Evolutionary conservation across 495 filamentous ascomycete genomes (phyloP).

Genomic region (Hamigera avellanea): DNA sequence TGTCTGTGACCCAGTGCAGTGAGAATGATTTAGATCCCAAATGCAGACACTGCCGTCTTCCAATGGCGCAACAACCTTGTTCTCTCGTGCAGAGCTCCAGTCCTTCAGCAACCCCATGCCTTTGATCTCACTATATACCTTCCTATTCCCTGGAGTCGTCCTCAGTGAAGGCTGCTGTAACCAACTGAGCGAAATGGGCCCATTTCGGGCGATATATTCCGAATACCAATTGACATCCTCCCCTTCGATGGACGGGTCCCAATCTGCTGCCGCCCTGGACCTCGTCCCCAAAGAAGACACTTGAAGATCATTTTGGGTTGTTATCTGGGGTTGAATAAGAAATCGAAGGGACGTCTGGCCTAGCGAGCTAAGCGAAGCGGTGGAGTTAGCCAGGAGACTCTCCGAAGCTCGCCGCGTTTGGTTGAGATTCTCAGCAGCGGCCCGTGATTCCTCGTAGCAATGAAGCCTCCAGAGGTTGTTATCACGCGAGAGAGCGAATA

Average conservation of each 20-base stretch:
- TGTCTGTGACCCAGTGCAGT: conserved; percentile 21
- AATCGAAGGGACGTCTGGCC: conserved; percentile 24
- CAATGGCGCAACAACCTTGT: conserved; percentile 64
- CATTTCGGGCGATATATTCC: conserved; percentile 78
- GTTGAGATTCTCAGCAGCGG: conserved; percentile 23
- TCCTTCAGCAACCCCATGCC: conserved; percentile 55
- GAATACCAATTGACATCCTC: conserved; percentile 66
- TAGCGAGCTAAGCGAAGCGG: conserved; percentile 20
- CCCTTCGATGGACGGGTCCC: conserved; percentile 66
- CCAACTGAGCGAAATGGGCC: conserved; percentile 63
- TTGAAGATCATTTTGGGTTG: conserved; percentile 6
- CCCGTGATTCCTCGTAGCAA: conserved; percentile 59
- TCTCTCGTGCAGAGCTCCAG: conserved; percentile 30
- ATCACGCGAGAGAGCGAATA: conserved; percentile 61
- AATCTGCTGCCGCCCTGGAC: conserved; percentile 53
- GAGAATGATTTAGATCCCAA: conserved; percentile 66
- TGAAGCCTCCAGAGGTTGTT: conserved; percentile 62
- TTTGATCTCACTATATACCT: conserved; percentile 39
- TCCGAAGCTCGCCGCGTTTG: conserved; percentile 2
- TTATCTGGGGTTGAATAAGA: conserved; percentile 24
- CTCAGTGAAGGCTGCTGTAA: conserved; percentile 44
- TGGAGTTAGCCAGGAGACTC: conserved; percentile 5
- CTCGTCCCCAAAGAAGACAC: conserved; percentile 23
- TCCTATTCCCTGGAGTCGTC: conserved; percentile 13
- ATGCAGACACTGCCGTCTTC: conserved; percentile 78